A percentile compares a stretch with the other conserved stretches of the same genome.
Conservation (phyloP, 2,329 filamentous ascomycete species). For the Fusarium irregulare region DNA sequence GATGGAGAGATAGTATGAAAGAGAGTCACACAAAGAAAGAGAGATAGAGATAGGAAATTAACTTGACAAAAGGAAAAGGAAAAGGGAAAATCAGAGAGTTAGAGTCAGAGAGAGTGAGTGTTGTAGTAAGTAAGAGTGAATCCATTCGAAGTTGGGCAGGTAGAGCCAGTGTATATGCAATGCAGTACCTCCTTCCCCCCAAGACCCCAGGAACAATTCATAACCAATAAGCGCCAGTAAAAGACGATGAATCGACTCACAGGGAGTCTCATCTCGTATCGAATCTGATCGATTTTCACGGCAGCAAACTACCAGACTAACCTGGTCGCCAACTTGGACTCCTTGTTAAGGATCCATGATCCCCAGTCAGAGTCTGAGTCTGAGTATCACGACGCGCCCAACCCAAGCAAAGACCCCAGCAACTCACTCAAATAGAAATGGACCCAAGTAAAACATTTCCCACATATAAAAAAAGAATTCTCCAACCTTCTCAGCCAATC, state of each 20-base stretch:
- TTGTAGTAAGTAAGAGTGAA: slow-evolving; percentile 22
- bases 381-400: slow-evolving; percentile 45
- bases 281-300: slow-evolving; percentile 27
- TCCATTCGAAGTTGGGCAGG: slow-evolving; percentile 8
- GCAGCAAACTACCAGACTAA: background rate
- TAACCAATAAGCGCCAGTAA: slow-evolving; percentile 29
- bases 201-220: slow-evolving; percentile 10
- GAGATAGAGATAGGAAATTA: slow-evolving; percentile 27
- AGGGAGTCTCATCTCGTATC: slow-evolving; percentile 27
- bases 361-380: slow-evolving; percentile 31
- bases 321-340: slow-evolving; percentile 1
- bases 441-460: slow-evolving; percentile 12
- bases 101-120: slow-evolving; percentile 15
- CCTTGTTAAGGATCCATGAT: slow-evolving; percentile 1
- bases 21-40: slow-evolving; percentile 13
- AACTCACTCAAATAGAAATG: background rate
- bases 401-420: slow-evolving; percentile 16
- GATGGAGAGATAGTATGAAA: slow-evolving; percentile 25
- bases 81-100: slow-evolving; percentile 14
- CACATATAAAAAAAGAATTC: slow-evolving; percentile 7
- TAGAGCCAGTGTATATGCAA: slow-evolving; percentile 30
- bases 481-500: slow-evolving; percentile 25
- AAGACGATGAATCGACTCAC: slow-evolving; percentile 20
- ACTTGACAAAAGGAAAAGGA: slow-evolving; percentile 28
- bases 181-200: slow-evolving; percentile 7